Percentiles rank a stretch among this genome's conserved stretches.
Conservation (phyloP, 106 monocot species). For the Dendrobium catenatum region DNA sequence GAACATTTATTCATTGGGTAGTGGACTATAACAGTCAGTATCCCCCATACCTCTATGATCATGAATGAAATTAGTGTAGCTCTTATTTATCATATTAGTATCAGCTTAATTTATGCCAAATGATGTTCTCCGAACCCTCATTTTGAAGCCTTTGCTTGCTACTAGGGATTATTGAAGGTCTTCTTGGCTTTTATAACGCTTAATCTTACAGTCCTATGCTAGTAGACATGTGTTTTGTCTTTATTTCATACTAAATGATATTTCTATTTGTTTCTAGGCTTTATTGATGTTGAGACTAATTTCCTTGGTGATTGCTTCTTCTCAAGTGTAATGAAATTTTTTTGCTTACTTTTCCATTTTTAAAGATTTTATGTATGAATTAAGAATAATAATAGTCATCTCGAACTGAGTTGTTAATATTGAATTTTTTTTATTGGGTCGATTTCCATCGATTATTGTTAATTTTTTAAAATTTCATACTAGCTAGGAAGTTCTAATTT, state of each 20-base stretch:
- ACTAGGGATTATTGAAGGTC: neutral
- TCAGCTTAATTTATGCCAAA: neutral
- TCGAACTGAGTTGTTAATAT: too few relatives aligned
- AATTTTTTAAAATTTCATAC: too few relatives aligned
- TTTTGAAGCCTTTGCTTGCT: neutral
- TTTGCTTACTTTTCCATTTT: neutral
- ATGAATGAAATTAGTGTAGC: neutral
- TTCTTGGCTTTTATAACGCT: neutral
- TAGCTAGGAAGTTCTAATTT: too few relatives aligned
- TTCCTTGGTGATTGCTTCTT: slow-evolving; percentile 47
- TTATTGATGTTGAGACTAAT: slow-evolving; percentile 70
- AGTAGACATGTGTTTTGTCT: neutral
- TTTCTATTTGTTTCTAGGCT: slow-evolving; percentile 49
- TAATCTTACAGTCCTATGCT: neutral
- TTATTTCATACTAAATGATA: slow-evolving; percentile 62
- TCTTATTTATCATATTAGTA: neutral
- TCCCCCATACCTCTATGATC: neutral
- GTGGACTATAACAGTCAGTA: neutral
- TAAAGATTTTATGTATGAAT: too few relatives aligned
- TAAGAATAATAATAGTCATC: too few relatives aligned
- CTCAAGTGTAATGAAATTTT: neutral
- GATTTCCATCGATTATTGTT: too few relatives aligned
- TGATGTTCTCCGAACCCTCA: neutral
- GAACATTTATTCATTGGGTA: neutral
- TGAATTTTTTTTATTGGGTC: neutral